These are phyloP conservation scores for Nitzschia putrida DNA, from an alignment of 108 stramenopile genomes.

Conservation along the genomic window DNA sequence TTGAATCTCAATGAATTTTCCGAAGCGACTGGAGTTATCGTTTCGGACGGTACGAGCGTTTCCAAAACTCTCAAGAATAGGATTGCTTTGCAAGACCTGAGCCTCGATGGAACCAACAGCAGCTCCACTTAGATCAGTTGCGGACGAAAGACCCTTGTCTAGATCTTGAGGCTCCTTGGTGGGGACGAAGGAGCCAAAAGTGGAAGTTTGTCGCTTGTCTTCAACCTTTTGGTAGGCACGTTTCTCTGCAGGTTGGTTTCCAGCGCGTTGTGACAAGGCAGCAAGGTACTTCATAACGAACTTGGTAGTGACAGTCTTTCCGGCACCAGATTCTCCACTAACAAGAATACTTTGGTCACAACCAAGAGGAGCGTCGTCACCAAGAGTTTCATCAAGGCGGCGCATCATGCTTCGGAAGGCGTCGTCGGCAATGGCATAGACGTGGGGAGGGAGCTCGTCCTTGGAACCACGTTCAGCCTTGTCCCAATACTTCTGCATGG, in stretches of 20 bases:
- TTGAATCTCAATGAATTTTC: conserved; percentile 94
- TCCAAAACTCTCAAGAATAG: conserved; percentile 95
- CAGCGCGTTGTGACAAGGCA: conserved; percentile 69
- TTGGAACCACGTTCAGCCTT: conserved; percentile 33
- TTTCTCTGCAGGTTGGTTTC: conserved; percentile 30
- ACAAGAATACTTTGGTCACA: conserved; percentile 75
- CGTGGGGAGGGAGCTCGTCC: conserved; percentile 85
- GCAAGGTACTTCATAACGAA: conserved; percentile 95
- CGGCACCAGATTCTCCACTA: conserved; percentile 93
- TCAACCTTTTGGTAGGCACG: conserved; percentile 45
- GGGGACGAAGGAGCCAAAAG: conserved; percentile 4
- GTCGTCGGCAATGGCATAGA: conserved; percentile 90
- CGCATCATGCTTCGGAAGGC: conserved; percentile 92
- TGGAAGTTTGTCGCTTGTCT: conserved; percentile 19
- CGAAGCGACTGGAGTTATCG: conserved; percentile 86
- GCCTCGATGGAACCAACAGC: conserved; percentile 64
- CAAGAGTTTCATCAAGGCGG: conserved; percentile 39
- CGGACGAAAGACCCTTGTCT: conserved; percentile 30
- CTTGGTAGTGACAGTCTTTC: conserved; percentile 98
- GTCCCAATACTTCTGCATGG: conserved; percentile 77
- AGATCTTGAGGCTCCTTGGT: conserved; percentile 4
- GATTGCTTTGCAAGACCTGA: conserved; percentile 91
- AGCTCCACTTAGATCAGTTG: conserved; percentile 23
- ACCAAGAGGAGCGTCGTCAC: conserved; percentile 28
- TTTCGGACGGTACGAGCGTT: conserved; percentile 91